Conservation (phyloP, 352 stramenopile species). For the Globisporangium polare region DNA sequence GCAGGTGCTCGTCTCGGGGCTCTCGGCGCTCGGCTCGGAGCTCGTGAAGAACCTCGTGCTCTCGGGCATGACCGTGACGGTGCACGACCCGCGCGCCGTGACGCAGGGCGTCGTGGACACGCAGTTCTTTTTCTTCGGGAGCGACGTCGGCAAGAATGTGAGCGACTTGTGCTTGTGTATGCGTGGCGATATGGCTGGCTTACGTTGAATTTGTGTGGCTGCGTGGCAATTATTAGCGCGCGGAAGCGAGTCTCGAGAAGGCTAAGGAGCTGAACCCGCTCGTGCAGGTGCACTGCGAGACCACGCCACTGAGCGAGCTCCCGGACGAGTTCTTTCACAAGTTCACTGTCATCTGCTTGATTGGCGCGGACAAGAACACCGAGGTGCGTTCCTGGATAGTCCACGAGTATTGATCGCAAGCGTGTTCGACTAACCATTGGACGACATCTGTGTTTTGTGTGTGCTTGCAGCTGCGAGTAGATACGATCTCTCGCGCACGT, state of each 20-base stretch:
- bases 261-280: conserved; percentile 95
- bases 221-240: conserved; percentile 36
- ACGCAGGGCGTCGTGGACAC: conserved; percentile 40
- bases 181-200: neutral
- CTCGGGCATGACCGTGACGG: conserved; percentile 91
- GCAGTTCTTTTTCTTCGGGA: conserved; percentile 84
- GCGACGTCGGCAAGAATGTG: conserved; percentile 77
- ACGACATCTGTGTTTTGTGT: neutral
- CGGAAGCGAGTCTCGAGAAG: conserved; percentile 66
- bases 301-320: conserved; percentile 39
- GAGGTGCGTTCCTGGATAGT: conserved; percentile 24
- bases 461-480: conserved; percentile 37
- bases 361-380: conserved; percentile 35
- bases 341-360: conserved; percentile 85
- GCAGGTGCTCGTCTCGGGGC: conserved; percentile 85
- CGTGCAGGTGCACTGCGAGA: conserved; percentile 82
- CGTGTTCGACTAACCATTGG: neutral
- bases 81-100: conserved; percentile 83
- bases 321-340: conserved; percentile 77
- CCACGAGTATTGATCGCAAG: no score
- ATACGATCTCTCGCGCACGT: conserved; percentile 51
- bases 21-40: conserved; percentile 86
- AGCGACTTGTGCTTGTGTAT: neutral
- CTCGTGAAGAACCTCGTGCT: conserved; percentile 98
- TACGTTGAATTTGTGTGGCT: conserved; percentile 13